These are phyloP conservation scores for Phytophthora kernoviae DNA, from an alignment of 352 stramenopile species.

Conservation along the genomic window DNA sequence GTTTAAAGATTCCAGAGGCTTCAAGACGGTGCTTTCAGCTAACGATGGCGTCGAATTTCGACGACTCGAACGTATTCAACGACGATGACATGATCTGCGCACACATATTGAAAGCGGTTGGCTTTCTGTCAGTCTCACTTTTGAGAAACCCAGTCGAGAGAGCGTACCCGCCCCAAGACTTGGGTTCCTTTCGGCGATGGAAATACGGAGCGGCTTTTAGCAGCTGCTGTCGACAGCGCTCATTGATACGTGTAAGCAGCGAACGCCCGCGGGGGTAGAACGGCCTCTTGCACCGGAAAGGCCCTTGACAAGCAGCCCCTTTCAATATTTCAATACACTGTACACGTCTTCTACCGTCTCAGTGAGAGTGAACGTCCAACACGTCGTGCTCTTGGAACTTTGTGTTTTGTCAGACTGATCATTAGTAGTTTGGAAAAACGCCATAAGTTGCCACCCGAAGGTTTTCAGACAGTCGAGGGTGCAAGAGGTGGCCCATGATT, in stretches of 20 bases:
- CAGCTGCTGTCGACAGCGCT: constrained; percentile 28
- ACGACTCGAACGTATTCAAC: constrained; percentile 9
- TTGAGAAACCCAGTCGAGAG: background rate
- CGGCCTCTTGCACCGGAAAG: constrained; percentile 21
- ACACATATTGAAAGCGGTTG: constrained; percentile 14
- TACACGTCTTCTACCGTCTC: constrained; percentile 7
- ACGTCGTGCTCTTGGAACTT: too few relatives aligned
- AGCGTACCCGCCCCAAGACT: constrained; percentile 5
- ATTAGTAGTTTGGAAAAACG: too few relatives aligned
- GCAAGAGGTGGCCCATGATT: too few relatives aligned
- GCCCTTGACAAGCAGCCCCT: background rate
- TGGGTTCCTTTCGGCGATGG: constrained; percentile 9
- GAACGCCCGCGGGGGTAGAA: constrained; percentile 12
- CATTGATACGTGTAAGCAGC: constrained; percentile 13
- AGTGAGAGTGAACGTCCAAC: constrained; percentile 6
- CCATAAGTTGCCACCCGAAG: too few relatives aligned
- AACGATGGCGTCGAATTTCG: background rate
- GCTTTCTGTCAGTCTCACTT: constrained; percentile 10
- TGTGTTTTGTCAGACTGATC: too few relatives aligned
- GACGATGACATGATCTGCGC: constrained; percentile 9
- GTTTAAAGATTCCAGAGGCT: constrained; percentile 14
- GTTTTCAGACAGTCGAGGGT: too few relatives aligned
- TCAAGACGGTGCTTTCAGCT: constrained; percentile 11
- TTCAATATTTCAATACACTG: too few relatives aligned
- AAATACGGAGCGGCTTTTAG: constrained; percentile 16